Conservation (phyloP, 2,329 filamentous ascomycete species). For the Proliferodiscus dingleyae region DNA sequence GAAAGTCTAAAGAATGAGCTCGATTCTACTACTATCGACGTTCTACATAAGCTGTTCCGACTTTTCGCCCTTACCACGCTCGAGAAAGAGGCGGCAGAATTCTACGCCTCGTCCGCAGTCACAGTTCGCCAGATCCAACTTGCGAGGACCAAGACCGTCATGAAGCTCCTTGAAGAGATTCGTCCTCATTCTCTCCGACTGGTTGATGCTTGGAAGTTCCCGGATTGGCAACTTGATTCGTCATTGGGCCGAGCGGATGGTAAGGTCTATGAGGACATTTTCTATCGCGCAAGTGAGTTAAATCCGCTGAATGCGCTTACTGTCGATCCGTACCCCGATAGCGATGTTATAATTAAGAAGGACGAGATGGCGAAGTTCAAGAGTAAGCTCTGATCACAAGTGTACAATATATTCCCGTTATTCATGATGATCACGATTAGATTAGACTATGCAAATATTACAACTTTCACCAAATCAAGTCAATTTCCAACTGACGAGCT, state of each 20-base stretch:
- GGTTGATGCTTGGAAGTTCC: slow-evolving; percentile 71
- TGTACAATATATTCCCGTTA: not conserved
- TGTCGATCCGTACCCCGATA: slow-evolving; percentile 68
- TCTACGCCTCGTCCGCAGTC: slow-evolving; percentile 65
- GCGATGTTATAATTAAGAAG: slow-evolving; percentile 55
- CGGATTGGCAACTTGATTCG: slow-evolving; percentile 73
- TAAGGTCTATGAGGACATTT: slow-evolving; percentile 74
- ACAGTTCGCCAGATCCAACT: slow-evolving; percentile 70
- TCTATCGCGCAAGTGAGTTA: slow-evolving; percentile 63
- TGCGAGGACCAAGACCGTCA: slow-evolving; percentile 60
- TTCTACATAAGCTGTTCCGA: slow-evolving; percentile 64
- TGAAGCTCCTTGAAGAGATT: slow-evolving; percentile 66
- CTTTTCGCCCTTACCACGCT: slow-evolving; percentile 62
- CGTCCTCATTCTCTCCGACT: slow-evolving; percentile 67
- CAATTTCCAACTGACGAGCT: no score
- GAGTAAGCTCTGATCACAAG: slow-evolving; percentile 43
- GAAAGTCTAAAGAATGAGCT: slow-evolving; percentile 47
- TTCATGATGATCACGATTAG: no score
- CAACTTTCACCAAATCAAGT: not conserved
- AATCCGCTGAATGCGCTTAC: slow-evolving; percentile 70
- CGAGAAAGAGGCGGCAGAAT: slow-evolving; percentile 65
- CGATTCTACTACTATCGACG: slow-evolving; percentile 49
- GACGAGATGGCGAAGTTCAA: slow-evolving; percentile 43
- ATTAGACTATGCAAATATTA: not conserved
- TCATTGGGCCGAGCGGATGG: slow-evolving; percentile 66